phyloP scores from a whole-genome alignment of 2,329 filamentous ascomycete species.

The Cadophora malorum region DNA sequence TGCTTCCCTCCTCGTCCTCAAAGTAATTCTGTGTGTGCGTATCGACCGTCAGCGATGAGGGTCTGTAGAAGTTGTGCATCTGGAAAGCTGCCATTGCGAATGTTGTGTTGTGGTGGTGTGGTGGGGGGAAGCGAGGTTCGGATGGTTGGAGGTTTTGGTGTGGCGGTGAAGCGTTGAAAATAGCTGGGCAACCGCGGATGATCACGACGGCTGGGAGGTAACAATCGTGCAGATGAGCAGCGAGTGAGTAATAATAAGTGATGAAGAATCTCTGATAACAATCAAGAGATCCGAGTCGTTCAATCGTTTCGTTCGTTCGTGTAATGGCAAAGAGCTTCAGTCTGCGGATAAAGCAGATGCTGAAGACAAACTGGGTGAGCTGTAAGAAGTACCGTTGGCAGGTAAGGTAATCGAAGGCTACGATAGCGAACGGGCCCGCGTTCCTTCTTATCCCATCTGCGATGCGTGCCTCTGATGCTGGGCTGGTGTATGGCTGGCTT shows the following conservation, averaged over 20 bases:
- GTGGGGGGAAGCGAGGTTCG: slow-evolving; percentile 36
- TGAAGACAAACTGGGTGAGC: slow-evolving; percentile 21
- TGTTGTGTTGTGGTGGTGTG: slow-evolving; percentile 26
- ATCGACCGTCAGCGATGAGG: slow-evolving; percentile 44
- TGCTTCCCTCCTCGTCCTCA: slow-evolving; percentile 65
- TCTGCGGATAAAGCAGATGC: slow-evolving; percentile 19
- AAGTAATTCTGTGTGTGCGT: slow-evolving; percentile 57
- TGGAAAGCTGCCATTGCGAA: slow-evolving; percentile 43
- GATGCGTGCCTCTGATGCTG: slow-evolving; percentile 4
- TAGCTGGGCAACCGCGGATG: slow-evolving; percentile 30
- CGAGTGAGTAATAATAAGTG: slow-evolving; percentile 12
- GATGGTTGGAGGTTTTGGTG: slow-evolving; percentile 28
- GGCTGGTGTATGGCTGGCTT: background rate
- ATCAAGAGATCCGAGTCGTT: slow-evolving; percentile 18
- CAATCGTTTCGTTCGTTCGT: slow-evolving; percentile 11
- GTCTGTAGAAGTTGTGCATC: slow-evolving; percentile 45
- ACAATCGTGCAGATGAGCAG: slow-evolving; percentile 17
- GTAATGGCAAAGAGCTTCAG: slow-evolving; percentile 11
- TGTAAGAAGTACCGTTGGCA: slow-evolving; percentile 34
- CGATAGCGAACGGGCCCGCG: slow-evolving; percentile 40
- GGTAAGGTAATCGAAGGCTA: slow-evolving; percentile 30
- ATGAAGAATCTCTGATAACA: slow-evolving; percentile 21
- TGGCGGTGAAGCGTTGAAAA: slow-evolving; percentile 42
- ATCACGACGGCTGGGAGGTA: slow-evolving; percentile 24
- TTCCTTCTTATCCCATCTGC: slow-evolving; percentile 39